Evolutionary conservation across 352 stramenopile species (phyloP).

Genomic region (Pythium vanterpoolii): DNA sequence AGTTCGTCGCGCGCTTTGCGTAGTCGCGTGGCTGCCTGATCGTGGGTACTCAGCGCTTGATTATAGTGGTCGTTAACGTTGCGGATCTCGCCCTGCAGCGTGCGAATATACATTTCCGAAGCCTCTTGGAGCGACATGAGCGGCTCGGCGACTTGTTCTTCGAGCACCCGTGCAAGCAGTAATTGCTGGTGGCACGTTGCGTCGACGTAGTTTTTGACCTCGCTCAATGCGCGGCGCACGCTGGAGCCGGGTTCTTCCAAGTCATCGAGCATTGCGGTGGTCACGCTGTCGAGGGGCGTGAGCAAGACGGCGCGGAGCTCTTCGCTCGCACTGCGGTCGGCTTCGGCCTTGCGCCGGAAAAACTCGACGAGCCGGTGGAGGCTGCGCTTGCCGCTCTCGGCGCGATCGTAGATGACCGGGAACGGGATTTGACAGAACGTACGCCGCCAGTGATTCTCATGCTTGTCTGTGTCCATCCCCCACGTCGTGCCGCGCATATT

Average conservation of each 20-base stretch:
- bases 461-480: conserved; percentile 43
- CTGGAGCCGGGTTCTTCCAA: conserved; percentile 70
- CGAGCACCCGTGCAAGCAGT: conserved; percentile 67
- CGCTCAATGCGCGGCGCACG: conserved; percentile 50
- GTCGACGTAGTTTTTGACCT: conserved; percentile 64
- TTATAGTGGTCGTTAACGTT: conserved; percentile 75
- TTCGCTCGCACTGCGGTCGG: conserved; percentile 55
- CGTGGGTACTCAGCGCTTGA: conserved; percentile 35
- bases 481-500: conserved; percentile 27
- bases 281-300: conserved; percentile 22
- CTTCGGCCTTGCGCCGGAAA: conserved; percentile 61
- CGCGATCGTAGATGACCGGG: conserved; percentile 72
- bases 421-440: conserved; percentile 88
- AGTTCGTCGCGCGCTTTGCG: conserved; percentile 43
- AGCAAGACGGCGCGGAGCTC: conserved; percentile 55
- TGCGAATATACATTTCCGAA: conserved; percentile 77
- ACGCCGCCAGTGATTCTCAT: conserved; percentile 82
- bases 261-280: conserved; percentile 37
- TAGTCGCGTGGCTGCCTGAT: conserved; percentile 33
- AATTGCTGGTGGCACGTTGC: conserved; percentile 63
- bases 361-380: conserved; percentile 70
- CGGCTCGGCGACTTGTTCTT: conserved; percentile 78
- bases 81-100: conserved; percentile 69
- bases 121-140: conserved; percentile 74
- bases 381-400: conserved; percentile 72